Base-by-base conservation (phyloP, 192 early-diverging fungal species). In the Paraglomus occultum region DNA sequence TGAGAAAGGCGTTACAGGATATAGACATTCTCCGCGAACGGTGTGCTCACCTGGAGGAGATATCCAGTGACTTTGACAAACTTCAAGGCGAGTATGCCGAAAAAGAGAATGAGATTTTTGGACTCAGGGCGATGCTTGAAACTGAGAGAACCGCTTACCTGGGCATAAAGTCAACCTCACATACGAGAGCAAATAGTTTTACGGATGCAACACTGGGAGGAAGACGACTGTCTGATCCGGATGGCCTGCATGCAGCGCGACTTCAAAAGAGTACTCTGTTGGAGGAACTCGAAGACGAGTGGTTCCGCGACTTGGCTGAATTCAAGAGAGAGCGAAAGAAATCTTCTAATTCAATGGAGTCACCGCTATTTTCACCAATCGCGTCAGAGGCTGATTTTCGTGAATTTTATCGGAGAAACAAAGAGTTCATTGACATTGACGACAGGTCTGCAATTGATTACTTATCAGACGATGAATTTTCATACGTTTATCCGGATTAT, bases 251-350 rank as follows among this genome's bases (percentile, higher is more conserved):
- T 23, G 47, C 38, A 4, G 31, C 31, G 15, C 22, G 40, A 18
- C 10, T 14, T 20, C 66, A 53, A 44, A n/a, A 45, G 23, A 53
- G 65, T 8, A 77, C 82, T 17, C 75, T 86, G 18, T 54, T 86
- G 43, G 75, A 67, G 45, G 85, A 86, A 63, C 62, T 86, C 7
- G 85, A 86, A 68, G 73, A 51, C 39, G 79, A 81, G 52, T 84
- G 81, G 81, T 73, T 75, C 46, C 73, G 78, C 31, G 51, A 73
- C 17, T 22, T 79, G 20, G 69, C 74, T 6, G 71, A 73, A 52
- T 77, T 75, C 69, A 63, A 70, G 18, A 63, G 70, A 7, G 73
- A 50, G 42, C 58, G 20, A 50, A 31, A 31, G 31, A 31, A 3
- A 31, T 55, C 11, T 14, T n/a, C 1, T 1, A 59, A 23, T 49